Base-by-base conservation (phyloP, 2,329 filamentous ascomycete genomes). In the Xylaria hypoxylon region DNA sequence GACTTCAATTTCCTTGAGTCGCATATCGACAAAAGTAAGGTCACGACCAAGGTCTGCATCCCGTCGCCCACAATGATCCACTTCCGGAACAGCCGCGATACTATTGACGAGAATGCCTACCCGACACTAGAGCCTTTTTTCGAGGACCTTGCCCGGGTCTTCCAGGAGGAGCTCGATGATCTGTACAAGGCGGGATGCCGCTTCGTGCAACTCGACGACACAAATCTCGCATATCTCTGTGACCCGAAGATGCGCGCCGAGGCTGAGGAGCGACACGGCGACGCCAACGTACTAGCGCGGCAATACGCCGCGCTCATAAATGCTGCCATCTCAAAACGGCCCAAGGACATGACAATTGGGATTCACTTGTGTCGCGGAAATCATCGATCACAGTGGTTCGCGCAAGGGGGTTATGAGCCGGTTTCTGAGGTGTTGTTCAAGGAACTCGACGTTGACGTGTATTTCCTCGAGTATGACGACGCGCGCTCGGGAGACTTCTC, bases 391-490 rank as follows among this genome's bases (percentile, higher is more conserved):
- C 84, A 86, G 73, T 87, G 85, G 84, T 88, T 87, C 71, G 85
- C 85, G 3, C 81, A 84, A 59, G 85, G 85, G 52, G 85, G 85
- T 42, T 88, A 88, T 78, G 85, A 87, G 77, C 85, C 85, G 53
- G 84, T 87, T 3, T 83, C 85, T 40, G 84, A 86, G 75, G 83
- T 85, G n/a, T 78, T 87, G 15, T 87, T 87, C 80, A 83, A 82
- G 72, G 82, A 85, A 63, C 80, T 87, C 55, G 80, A 86, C 71
- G 85, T 87, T 59, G 85, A 87, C 70, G 85, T 83, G 15, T 88
- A 87, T 77, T 88, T 87, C 78, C 82, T 88, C 71, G 85, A 88
- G 76, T 88, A 85, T 74, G 85, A 88, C 73, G 85, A 87, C 68
- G 85, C 84, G 35, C 80, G 85, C 2, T 83, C 80, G 0, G 85